phyloP scores from a whole-genome alignment of 352 stramenopile genomes.

The Globisporangium abappressorium region DNA sequence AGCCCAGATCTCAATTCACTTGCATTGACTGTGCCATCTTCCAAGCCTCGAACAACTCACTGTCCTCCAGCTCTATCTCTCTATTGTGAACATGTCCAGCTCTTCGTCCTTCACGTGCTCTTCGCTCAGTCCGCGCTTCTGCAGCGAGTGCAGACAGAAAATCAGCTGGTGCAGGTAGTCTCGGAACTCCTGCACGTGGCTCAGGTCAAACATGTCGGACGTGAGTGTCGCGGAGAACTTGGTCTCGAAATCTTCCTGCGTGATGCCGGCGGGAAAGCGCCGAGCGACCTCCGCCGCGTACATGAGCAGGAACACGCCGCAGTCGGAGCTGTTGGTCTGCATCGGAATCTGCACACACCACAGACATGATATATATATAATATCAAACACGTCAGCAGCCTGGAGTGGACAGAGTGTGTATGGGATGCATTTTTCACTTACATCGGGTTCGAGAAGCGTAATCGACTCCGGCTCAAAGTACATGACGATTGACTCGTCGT shows the following conservation, averaged over 20 bases:
- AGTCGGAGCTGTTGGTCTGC: constrained; percentile 94
- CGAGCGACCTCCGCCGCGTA: constrained; percentile 67
- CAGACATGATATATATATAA: background rate
- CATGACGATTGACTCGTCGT: constrained; percentile 38
- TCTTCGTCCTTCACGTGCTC: constrained; percentile 49
- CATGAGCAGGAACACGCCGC: constrained; percentile 84
- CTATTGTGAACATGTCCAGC: constrained; percentile 55
- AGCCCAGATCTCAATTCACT: too few species aligned
- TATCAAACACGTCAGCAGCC: constrained; percentile 2
- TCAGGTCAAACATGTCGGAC: constrained; percentile 56
- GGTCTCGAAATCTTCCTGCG: constrained; percentile 47
- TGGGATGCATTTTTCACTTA: constrained; percentile 38
- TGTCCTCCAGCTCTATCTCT: constrained; percentile 15
- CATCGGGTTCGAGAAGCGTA: constrained; percentile 67
- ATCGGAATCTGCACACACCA: constrained; percentile 68
- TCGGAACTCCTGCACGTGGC: constrained; percentile 70
- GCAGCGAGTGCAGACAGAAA: constrained; percentile 61
- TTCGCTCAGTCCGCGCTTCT: constrained; percentile 45
- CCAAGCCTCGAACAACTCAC: too few species aligned
- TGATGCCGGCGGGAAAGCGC: constrained; percentile 53
- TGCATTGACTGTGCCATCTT: too few species aligned
- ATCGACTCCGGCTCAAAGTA: constrained; percentile 46
- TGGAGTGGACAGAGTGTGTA: constrained; percentile 7
- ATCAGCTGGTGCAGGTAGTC: constrained; percentile 78
- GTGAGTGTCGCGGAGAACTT: constrained; percentile 46